A percentile compares a stretch with the other conserved stretches of the same genome.
These are phyloP conservation scores for Blastomyces gilchristii DNA, from an alignment of 2,329 filamentous ascomycete species.

Conservation along the genomic window DNA sequence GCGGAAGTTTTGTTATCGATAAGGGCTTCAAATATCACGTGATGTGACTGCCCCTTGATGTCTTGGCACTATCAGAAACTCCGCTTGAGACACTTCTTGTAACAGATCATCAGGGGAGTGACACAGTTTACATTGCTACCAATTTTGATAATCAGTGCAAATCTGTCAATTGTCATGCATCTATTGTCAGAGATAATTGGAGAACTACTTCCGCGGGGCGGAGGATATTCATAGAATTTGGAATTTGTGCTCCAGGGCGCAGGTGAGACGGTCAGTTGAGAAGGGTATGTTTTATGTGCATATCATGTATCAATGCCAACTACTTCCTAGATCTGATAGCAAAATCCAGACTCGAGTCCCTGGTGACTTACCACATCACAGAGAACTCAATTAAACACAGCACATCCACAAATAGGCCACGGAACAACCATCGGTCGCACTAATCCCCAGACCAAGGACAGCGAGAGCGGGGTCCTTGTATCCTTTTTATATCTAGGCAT, in stretches of 20 bases:
- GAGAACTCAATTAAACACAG: slow-evolving; percentile 3
- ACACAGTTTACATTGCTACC: background rate
- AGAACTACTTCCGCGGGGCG: background rate
- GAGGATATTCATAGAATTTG: background rate
- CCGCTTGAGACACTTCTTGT: background rate
- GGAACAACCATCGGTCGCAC: background rate
- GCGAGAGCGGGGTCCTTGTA: background rate
- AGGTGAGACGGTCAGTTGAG: background rate
- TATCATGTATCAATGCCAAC: background rate
- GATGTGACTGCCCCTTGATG: background rate
- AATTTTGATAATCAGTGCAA: background rate
- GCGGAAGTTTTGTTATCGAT: background rate
- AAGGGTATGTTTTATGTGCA: background rate
- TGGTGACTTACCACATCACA: background rate
- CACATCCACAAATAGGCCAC: background rate
- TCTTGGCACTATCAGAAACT: background rate
- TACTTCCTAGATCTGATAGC: background rate
- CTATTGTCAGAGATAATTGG: background rate
- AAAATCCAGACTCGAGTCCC: background rate
- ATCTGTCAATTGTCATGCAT: background rate
- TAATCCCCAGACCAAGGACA: background rate
- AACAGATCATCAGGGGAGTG: background rate
- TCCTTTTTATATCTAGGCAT: background rate
- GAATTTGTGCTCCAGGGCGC: background rate
- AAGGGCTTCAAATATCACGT: background rate